Base-by-base conservation (phyloP, 768 basidiomycete species). In the Leucosporidium creatinivorum region DNA sequence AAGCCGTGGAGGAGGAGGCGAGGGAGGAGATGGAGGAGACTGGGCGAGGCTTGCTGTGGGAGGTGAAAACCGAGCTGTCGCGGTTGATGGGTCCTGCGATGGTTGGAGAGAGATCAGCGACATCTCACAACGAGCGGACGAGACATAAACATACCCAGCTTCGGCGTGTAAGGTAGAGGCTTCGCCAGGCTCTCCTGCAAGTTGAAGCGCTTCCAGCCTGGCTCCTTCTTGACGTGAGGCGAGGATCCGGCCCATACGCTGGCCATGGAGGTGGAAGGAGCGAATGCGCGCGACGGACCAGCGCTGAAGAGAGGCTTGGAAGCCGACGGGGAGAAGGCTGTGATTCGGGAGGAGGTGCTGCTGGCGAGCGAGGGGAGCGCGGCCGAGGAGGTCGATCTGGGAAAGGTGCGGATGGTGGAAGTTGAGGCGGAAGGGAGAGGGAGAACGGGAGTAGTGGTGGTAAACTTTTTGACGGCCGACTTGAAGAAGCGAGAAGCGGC, bases 171-270 rank as follows among this genome's bases (percentile, higher is more conserved):
- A 6, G 3, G 49, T 57, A 70, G 61, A 17, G 65, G 65, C 1
- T 63, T 48, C 39, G 52, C 60, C 1, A 70, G 39, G 21, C 49
- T 52, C 47, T 61, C 66, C 33, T 67, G 66, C 44, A 67, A 26
- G 61, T 70, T 63, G 31, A 67, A 70, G 44, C 58, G 61, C 26
- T 70, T 67, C 66, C 61, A 59, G 5, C 50, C 56, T 0, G 57
- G 57, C 61, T 52, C 51, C 54, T 26, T 58, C 62, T 61, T 70
- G 28, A 31, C 31, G 10, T 44, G 39, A 10, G 39, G 39, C 39
- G 39, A 44, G 15, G 39, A n/a, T n/a, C n/a, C n/a, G n/a, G n/a
- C n/a, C n/a, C n/a, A n/a, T n/a, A n/a, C n/a, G 33, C 31, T 19
- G 8, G 39, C 39, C 3, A 13, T 44, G 15, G 39, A 44, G 39